phyloP scores from a whole-genome alignment of 139 green algal species.

The Marvania coccoides region DNA sequence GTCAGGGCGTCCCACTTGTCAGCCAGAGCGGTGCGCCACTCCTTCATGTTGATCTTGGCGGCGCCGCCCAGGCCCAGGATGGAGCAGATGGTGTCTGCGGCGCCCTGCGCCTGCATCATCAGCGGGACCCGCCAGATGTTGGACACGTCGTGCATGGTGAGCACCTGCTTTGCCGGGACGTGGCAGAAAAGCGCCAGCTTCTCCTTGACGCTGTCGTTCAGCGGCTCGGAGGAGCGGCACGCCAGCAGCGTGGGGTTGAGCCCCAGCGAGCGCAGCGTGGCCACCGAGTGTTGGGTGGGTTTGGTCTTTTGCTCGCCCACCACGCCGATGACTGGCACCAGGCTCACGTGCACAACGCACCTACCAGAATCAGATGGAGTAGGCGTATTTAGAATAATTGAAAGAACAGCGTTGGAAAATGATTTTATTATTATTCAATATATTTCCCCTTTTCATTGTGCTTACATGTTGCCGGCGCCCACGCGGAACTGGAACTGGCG shows the following conservation, averaged over 20 bases:
- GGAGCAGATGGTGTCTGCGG: slow-evolving; percentile 61
- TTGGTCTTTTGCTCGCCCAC: slow-evolving; percentile 99
- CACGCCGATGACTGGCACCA: slow-evolving; percentile 95
- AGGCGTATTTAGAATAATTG: no score
- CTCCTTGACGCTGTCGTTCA: slow-evolving; percentile 69
- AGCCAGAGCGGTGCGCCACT: slow-evolving; percentile 62
- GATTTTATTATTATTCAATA: no score
- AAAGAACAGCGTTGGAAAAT: no score
- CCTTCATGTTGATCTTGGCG: slow-evolving; percentile 51
- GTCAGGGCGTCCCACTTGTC: slow-evolving; percentile 71
- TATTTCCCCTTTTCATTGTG: no score
- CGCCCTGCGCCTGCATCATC: slow-evolving; percentile 76
- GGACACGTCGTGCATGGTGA: slow-evolving; percentile 93
- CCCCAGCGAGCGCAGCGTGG: slow-evolving; percentile 83
- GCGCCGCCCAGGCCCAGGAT: slow-evolving; percentile 55
- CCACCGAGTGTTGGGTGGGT: slow-evolving; percentile 95
- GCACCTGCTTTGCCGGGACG: slow-evolving; percentile 69
- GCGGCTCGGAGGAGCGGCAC: slow-evolving; percentile 66
- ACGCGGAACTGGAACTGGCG: slow-evolving; percentile 82
- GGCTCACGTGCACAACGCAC: slow-evolving; percentile 88
- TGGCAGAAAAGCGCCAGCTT: slow-evolving; percentile 98
- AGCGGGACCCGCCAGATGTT: slow-evolving; percentile 96
- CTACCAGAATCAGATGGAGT: no score
- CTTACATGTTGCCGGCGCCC: slow-evolving; percentile 44
- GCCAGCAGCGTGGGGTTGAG: slow-evolving; percentile 86